Conservation (phyloP, 2,329 filamentous ascomycete species). For the Hypoxylon sp. region DNA sequence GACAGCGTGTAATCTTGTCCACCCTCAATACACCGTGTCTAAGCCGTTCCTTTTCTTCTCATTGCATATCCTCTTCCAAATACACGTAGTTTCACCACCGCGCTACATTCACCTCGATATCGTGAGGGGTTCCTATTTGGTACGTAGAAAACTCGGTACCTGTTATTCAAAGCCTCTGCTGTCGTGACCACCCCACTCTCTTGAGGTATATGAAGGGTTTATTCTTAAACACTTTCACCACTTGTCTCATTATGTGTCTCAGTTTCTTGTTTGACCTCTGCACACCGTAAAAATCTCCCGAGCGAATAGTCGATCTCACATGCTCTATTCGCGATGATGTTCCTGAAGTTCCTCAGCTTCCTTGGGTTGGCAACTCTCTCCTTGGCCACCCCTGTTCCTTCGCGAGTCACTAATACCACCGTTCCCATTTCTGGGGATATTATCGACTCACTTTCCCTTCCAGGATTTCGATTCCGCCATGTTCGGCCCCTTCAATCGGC, state of each 20-base stretch:
- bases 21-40: neutral
- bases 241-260: conserved; percentile 8
- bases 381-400: conserved; percentile 11
- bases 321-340: conserved; percentile 15
- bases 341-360: conserved; percentile 18
- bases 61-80: neutral
- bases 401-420: neutral
- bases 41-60: neutral
- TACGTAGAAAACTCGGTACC: neutral
- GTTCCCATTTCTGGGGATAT: neutral
- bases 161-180: neutral
- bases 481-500: conserved; percentile 17
- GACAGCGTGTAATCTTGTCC: neutral
- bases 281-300: neutral
- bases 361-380: conserved; percentile 26
- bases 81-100: neutral
- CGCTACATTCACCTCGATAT: neutral
- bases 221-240: conserved; percentile 2
- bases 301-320: neutral
- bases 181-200: neutral
- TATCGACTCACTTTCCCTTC: conserved; percentile 33
- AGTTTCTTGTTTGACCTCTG: neutral
- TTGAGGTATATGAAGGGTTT: neutral
- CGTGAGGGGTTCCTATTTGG: neutral
- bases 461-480: conserved; percentile 36